Evolutionary conservation across 2,329 filamentous ascomycete genomes (phyloP).

Genomic region (Ceratocystis diversiconidia): DNA sequence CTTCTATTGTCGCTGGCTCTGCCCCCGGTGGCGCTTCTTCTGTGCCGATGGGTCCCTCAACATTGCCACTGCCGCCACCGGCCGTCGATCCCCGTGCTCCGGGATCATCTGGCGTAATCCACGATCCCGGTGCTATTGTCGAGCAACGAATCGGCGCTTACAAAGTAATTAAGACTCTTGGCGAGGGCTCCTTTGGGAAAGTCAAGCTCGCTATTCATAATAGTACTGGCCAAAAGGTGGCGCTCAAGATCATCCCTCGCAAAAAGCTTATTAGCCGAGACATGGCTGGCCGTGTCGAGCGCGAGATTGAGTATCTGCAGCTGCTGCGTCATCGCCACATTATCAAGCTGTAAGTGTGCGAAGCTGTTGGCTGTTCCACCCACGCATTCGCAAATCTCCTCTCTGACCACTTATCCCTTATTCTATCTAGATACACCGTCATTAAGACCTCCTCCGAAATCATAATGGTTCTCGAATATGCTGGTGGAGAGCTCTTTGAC

Average conservation of each 20-base stretch:
- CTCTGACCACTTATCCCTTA: background rate
- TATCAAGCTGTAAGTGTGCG: conserved; percentile 69
- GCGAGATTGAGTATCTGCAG: conserved; percentile 96
- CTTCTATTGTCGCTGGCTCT: conserved; percentile 17
- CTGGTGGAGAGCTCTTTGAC: conserved; percentile 90
- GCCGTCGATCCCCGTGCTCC: conserved; percentile 23
- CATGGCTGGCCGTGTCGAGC: conserved; percentile 94
- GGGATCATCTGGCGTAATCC: conserved; percentile 21
- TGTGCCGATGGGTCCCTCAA: background rate
- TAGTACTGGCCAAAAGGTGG: conserved; percentile 85
- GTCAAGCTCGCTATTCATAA: conserved; percentile 93
- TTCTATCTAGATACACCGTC: conserved; percentile 65
- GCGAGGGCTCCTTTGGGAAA: conserved; percentile 96
- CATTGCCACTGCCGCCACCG: background rate
- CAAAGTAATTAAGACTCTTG: conserved; percentile 75
- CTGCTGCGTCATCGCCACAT: conserved; percentile 92
- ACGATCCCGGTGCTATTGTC: conserved; percentile 33
- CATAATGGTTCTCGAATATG: conserved; percentile 98
- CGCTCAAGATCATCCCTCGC: conserved; percentile 91
- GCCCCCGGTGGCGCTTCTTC: conserved; percentile 17
- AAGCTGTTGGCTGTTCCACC: background rate
- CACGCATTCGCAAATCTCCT: background rate
- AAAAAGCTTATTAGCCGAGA: conserved; percentile 94
- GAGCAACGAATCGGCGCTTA: conserved; percentile 87
- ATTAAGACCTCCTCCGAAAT: conserved; percentile 92